Evolutionary conservation across 257 asterid species (phyloP).

Genomic region (Solanum pennellii): DNA sequence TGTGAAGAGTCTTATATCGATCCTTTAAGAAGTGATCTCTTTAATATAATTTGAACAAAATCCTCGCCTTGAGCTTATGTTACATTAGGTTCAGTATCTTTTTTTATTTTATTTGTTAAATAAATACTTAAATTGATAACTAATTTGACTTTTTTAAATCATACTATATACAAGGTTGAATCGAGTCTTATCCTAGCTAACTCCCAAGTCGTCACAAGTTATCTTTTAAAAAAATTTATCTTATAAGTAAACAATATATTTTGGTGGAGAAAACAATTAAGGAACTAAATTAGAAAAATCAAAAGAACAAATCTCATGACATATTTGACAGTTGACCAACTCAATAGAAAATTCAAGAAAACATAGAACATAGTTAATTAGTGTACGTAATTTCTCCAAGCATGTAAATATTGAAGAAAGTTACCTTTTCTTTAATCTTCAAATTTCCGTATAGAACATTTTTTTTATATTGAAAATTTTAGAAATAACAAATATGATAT

Average conservation of each 20-base stretch:
- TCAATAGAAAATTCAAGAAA: not conserved
- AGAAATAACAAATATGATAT: too few species aligned
- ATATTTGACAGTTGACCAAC: not conserved
- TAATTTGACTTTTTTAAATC: not conserved
- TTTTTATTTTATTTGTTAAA: not conserved
- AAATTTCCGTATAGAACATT: not conserved
- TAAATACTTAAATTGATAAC: not conserved
- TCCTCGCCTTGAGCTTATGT: too few species aligned
- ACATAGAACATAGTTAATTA: not conserved
- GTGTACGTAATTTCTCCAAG: not conserved
- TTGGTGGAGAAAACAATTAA: not conserved
- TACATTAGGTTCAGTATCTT: too few species aligned
- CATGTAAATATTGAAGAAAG: not conserved
- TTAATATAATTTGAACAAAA: too few species aligned
- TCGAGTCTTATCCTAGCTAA: not conserved
- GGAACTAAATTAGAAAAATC: not conserved
- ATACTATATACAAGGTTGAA: not conserved
- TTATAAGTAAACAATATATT: too few species aligned
- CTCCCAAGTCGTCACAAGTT: not conserved
- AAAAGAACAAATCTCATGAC: not conserved
- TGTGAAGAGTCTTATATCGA: too few species aligned
- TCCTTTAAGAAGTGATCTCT: not conserved
- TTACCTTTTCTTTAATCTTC: not conserved
- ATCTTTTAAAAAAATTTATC: too few species aligned
- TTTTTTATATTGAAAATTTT: not conserved